phyloP scores from a whole-genome alignment of 257 asterid genomes.

The Osmanthus fragrans region DNA sequence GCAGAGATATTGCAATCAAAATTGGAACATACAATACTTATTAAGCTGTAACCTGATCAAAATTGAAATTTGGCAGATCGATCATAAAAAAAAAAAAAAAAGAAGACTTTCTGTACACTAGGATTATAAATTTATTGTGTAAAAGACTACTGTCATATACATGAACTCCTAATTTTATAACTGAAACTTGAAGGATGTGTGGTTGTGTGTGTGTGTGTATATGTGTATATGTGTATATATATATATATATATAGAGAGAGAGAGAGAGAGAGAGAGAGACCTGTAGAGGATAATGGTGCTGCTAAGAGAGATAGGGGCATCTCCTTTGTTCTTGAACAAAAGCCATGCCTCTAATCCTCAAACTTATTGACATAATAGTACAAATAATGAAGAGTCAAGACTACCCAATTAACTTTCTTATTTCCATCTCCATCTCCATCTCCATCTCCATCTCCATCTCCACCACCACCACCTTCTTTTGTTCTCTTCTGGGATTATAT shows the following conservation, averaged over 20 bases:
- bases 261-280: constrained; percentile 7
- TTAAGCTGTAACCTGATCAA: neutral
- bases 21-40: neutral
- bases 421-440: neutral
- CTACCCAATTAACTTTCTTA: constrained; percentile 18
- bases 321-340: constrained; percentile 28
- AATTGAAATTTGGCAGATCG: neutral
- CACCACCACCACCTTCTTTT: constrained; percentile 1
- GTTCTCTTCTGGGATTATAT: constrained; percentile 22
- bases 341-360: constrained; percentile 19
- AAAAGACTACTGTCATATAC: too few species aligned
- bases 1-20: neutral
- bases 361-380: neutral
- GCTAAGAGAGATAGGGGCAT: constrained; percentile 22
- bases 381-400: neutral
- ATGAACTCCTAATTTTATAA: too few species aligned
- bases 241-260: too few species aligned
- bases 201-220: too few species aligned
- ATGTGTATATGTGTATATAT: too few species aligned
- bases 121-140: too few species aligned
- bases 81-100: too few species aligned
- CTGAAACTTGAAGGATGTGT: too few species aligned
- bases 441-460: neutral
- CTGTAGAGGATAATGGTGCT: constrained; percentile 11
- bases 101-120: neutral